Evolutionary conservation across 306 rosid genomes (phyloP), one percentile per base, ranked within the genome.

Genomic region (Sindora glabra): DNA sequence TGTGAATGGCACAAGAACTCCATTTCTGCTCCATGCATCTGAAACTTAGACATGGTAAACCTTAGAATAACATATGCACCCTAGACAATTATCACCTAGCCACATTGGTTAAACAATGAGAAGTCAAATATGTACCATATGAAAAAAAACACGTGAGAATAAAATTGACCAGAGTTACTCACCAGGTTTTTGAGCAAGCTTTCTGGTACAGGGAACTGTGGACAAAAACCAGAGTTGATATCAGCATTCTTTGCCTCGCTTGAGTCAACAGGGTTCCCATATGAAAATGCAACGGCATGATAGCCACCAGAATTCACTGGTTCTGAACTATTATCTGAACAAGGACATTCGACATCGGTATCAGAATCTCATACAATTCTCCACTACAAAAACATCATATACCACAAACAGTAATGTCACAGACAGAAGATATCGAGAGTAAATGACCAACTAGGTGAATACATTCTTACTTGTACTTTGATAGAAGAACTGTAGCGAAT

Each of bases 41-140:
- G 97, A 89, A 89, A 89, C 97, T 89, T 86, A 89, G 97, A 89
- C 97, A 89, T 77, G 71, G 65, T 79, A 86, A 86, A 85, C 96
- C 97, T 89, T 86, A 89, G 97, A 86, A 83, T 70, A 83, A 79
- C 80, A 89, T 74, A 81, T 81, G 95, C 80, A 83, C 86, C 79
- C 84, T 77, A 81, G 79, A 72, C 87, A 77, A 69, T 83, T 86
- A 79, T 64, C 95, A 81, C 81, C 84, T 78, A 80, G 74, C 79
- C 80, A 81, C 84, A 81, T 26, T 53, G 81, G 83, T 72, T 70
- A 74, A 56, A 73, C 41, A 62, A 64, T 65, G 69, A 74, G 66
- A 62, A 58, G 79, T 76, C 73, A 61, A 63, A 65, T 38, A 5
- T 46, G 58, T 67, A 67, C 48, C 59, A 69, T 65, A 17, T 14